Evolutionary conservation across 805 yeast genomes (phyloP), one percentile per base, ranked within the genome.

Genomic region (Priceomyces haplophilus): DNA sequence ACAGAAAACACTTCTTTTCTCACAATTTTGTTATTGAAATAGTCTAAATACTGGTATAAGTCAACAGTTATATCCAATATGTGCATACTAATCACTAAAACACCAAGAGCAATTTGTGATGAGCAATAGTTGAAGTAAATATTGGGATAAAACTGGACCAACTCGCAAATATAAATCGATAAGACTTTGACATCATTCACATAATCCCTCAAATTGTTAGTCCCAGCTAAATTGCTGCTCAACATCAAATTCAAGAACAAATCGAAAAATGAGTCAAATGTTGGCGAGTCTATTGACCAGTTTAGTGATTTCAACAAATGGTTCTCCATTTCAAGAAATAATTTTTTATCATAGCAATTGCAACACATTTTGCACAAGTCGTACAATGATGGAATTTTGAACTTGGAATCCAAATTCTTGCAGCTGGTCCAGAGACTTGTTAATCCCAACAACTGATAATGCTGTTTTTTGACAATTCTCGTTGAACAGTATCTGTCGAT

Each of bases 301-400:
- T 79, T 69, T 47, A 85, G 65, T 4, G 80, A 70, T 53, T 76
- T 79, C 44, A 85, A 66, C 34, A 85, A 72, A 52, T 82, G 83
- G 44, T 80, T 72, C 58, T 85, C 95, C 80, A 83, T 80, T 54
- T 80, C 81, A 44, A 80, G 64, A 55, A 85, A 79, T 46, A 78
- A 66, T 48, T 73, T 69, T 49, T 72, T 75, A 40, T 78, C 71
- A 59, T 79, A 80, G 55, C 78, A 76, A 49, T 76, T 71, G 59
- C 81, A 78, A 59, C 84, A 79, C 59, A 79, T 68, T 43, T 74
- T 75, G 52, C 76, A 67, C 39, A 81, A 63, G 48, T 74, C 76
- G 40, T 69, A 68, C 42, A 80, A 61, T 16, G 75, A 65, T 7
- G 84, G 83, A 31, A 81, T 76, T 55, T 79, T 79, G 50, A 76